Base-by-base conservation (phyloP, 331 rosid species). In the Phaseolus coccineus region DNA sequence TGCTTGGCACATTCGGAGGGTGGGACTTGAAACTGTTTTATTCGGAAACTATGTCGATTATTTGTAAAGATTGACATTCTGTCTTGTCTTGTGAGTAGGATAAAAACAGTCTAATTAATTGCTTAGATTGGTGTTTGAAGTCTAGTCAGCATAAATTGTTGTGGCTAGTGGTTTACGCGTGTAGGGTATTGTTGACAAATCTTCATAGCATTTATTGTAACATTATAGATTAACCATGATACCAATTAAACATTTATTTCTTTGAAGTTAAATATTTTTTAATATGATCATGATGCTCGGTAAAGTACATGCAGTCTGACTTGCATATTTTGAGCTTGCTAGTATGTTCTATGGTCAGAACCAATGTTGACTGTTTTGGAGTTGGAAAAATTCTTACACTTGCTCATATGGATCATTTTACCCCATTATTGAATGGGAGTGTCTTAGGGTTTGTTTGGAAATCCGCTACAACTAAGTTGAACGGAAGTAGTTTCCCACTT, bases 181-280 rank as follows among this genome's bases (percentile, higher is more conserved):
- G 8, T 30, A 16, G 79, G 39, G 30, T 70, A 19, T 13, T 11
- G 68, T 37, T 37, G 53, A 44, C 56, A 65, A 66, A 47, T 64
- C 39, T 71, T 40, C 39, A 33, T 66, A 64, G 50, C 57, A 65
- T 72, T 74, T 80, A 53, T 56, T 13, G 25, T 42, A 65, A 52
- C 39, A 30, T 37, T 40, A 2, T 71, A 69, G 19, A 44, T 76
- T 80, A 55, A 53, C 40, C 19, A 9, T 70, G 61, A 55, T 68
- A 74, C 53, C 53, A 53, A 11, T 61, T 33, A 24, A 69, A 73
- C 50, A 69, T 79, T 69, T 84, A 74, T 80, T 66, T 84, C 16
- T 59, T n/a, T 73, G 19, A 63, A 76, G 59, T 74, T 72, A 52
- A 24, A 63, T 68, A 68, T 47, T 35, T 73, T 55, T 81, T 50